A percentile compares a stretch with the other conserved stretches of the same genome.
These are phyloP conservation scores for Xerocomellus amylosporus DNA, from an alignment of 768 basidiomycete genomes.

Conservation along the genomic window DNA sequence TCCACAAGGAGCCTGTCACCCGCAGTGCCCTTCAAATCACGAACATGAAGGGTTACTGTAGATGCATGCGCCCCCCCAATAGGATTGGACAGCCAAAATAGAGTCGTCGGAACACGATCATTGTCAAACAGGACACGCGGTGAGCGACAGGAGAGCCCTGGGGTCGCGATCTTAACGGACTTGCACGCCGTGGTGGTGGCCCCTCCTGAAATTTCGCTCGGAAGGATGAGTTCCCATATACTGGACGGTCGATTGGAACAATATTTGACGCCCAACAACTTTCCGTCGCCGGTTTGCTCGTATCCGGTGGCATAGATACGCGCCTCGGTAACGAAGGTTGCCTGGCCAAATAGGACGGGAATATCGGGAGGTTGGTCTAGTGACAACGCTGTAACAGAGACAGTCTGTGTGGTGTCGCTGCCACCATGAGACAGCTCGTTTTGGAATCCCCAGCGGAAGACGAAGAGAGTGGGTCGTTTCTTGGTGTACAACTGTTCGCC, in stretches of 20 bases:
- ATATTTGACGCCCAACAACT: conserved; percentile 54
- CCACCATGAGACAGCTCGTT: neutral
- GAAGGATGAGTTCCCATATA: conserved; percentile 50
- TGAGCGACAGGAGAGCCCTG: conserved; percentile 53
- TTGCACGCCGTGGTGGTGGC: conserved; percentile 18
- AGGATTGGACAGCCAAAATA: conserved; percentile 55
- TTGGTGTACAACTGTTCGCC: conserved; percentile 61
- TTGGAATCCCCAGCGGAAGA: conserved; percentile 46
- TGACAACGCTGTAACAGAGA: conserved; percentile 12
- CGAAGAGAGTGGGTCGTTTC: conserved; percentile 50
- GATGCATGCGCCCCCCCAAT: conserved; percentile 61
- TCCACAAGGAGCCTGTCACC: conserved; percentile 37
- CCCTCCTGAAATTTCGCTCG: conserved; percentile 1
- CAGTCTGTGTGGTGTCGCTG: conserved; percentile 6
- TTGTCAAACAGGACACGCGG: conserved; percentile 44
- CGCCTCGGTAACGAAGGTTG: conserved; percentile 44
- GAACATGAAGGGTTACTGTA: conserved; percentile 47
- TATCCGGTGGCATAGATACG: conserved; percentile 60
- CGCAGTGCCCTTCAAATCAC: conserved; percentile 32
- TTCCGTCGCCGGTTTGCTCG: conserved; percentile 54
- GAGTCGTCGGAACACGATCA: conserved; percentile 16
- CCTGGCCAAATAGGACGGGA: conserved; percentile 52
- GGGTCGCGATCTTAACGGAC: conserved; percentile 36
- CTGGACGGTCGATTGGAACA: conserved; percentile 60
- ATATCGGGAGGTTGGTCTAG: conserved; percentile 2